Evolutionary conservation across 176 grass and related monocot genomes (phyloP).

Genomic region (Tillandsia leiboldiana): DNA sequence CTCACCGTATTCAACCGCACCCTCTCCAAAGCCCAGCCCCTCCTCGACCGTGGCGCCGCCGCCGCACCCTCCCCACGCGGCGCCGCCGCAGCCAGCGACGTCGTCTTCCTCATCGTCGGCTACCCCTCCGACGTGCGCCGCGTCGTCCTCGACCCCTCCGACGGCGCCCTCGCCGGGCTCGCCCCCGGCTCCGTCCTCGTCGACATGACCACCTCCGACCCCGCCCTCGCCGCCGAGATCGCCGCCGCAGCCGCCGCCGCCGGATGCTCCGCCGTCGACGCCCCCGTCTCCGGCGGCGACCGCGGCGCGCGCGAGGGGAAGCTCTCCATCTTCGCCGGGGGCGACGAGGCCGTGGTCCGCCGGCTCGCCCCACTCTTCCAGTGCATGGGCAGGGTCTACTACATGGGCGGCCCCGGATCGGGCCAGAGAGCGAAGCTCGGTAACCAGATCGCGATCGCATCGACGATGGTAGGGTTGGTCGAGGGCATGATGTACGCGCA

Average conservation of each 20-base stretch:
- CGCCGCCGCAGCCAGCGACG: conserved; percentile 49
- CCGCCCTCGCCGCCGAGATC: conserved; percentile 71
- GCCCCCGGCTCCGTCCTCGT: conserved; percentile 62
- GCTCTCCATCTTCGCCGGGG: conserved; percentile 84
- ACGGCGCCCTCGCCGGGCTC: conserved; percentile 52
- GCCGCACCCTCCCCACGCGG: conserved; percentile 35
- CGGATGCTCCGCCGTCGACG: conserved; percentile 46
- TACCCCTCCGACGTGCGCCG: conserved; percentile 73
- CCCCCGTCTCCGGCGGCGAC: conserved; percentile 74
- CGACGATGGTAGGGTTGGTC: conserved; percentile 93
- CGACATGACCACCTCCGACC: conserved; percentile 91
- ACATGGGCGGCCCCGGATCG: conserved; percentile 76
- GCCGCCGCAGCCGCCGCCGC: conserved; percentile 23
- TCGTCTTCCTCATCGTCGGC: conserved; percentile 96
- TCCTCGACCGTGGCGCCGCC: conserved; percentile 44
- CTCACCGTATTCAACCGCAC: conserved; percentile 86
- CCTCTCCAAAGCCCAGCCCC: conserved; percentile 48
- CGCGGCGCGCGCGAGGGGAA: conserved; percentile 55
- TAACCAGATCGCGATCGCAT: conserved; percentile 88
- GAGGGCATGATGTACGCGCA: conserved; percentile 93
- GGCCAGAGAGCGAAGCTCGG: conserved; percentile 84
- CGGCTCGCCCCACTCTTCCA: conserved; percentile 60
- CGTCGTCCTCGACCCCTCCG: conserved; percentile 48
- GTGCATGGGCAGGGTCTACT: conserved; percentile 65
- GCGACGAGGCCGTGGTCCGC: conserved; percentile 39